Base-by-base conservation (phyloP, 352 stramenopile species). In the Plasmopara viticola region DNA sequence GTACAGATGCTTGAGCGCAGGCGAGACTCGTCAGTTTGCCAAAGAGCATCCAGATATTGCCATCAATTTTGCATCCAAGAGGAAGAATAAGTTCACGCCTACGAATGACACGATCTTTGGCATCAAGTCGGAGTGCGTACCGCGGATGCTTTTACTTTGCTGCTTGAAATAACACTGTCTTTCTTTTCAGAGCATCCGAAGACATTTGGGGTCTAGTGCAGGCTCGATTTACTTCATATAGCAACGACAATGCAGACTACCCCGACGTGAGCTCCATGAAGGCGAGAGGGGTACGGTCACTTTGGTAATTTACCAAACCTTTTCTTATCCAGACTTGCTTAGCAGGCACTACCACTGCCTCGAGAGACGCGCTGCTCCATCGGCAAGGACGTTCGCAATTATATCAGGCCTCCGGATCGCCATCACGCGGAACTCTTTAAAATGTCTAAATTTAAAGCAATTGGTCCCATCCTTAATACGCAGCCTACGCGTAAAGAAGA, bases 401-500 rank as follows among this genome's bases (percentile, higher is more conserved):
- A 77, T 40, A 70, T 83, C 28, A 53, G 51, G 20, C 54, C 50
- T 7, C 41, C 64, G 25, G 50, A 70, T 10, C 57, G 65, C 2
- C 31, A 35, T 35, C 31, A 8, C 10, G 6, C 31, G 14, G 73
- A 87, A 35, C 64, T 76, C 3, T 92, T 92, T 70, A 92, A 92
- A 48, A 89, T 92, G 82, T 81, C 77, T 62, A 92, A 92, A 62
- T 92, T 92, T 60, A 87, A 84, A 56, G 83, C 84, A 28, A 77
- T 92, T 14, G 76, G 72, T 34, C 71, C 71, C 39, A 74, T 80
- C 25, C 44, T 90, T 8, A 77, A 60, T 54, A 90, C 82, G 42
- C 82, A 92, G 37, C 78, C 82, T 8, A 70, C 55, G 17, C 47
- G 45, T 1, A 37, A 53, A 41, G 25, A 38, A 35, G 25, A 45